Conservation (phyloP, 2,329 filamentous ascomycete species). For the Tolypocladium cylindrosporum region DNA sequence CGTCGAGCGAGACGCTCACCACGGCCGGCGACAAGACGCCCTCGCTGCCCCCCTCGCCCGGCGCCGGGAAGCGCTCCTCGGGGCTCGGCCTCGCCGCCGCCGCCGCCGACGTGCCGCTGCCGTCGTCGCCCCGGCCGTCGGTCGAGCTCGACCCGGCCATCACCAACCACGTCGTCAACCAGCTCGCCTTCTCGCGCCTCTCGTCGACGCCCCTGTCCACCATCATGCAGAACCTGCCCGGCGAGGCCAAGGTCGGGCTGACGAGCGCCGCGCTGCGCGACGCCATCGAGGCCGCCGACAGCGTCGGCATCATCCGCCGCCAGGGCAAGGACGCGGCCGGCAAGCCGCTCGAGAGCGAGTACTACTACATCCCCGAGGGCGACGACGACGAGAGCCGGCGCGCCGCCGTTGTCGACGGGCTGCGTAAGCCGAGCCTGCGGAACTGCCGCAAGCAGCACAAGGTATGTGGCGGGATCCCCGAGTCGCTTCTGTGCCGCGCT, state of each 20-base stretch:
- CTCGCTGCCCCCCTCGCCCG: constrained; percentile 12
- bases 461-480: constrained; percentile 43
- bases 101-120: neutral
- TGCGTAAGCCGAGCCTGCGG: constrained; percentile 81
- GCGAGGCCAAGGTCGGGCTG: constrained; percentile 48
- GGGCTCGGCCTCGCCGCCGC: neutral
- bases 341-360: constrained; percentile 88
- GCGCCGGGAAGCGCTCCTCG: constrained; percentile 8
- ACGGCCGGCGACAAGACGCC: constrained; percentile 8
- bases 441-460: constrained; percentile 94
- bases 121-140: constrained; percentile 11
- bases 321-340: constrained; percentile 95
- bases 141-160: constrained; percentile 34
- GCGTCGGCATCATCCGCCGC: constrained; percentile 79
- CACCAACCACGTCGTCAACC: constrained; percentile 85
- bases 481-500: neutral
- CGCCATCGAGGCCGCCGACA: constrained; percentile 64
- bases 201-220: constrained; percentile 85
- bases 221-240: constrained; percentile 78
- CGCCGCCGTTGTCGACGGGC: constrained; percentile 71
- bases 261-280: constrained; percentile 54
- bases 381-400: constrained; percentile 72
- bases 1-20: constrained; percentile 11
- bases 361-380: constrained; percentile 87
- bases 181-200: constrained; percentile 87